Evolutionary conservation across 2,329 filamentous ascomycete genomes (phyloP).

Genomic region (Talaromyces sp.): DNA sequence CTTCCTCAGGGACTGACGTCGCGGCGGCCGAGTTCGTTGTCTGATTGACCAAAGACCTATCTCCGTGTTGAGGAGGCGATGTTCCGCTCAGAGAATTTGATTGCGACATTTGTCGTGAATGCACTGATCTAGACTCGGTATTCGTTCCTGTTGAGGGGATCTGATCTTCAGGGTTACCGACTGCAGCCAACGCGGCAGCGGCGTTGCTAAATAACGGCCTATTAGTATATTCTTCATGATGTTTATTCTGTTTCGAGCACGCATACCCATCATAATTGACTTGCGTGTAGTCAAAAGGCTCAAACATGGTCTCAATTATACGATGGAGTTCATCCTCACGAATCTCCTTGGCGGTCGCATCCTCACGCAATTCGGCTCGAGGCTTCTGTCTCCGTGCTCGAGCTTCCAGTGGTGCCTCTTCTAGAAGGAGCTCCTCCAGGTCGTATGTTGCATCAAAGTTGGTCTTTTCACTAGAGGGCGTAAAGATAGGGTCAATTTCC

Average conservation of each 20-base stretch:
- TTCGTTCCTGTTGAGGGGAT: slow-evolving; percentile 23
- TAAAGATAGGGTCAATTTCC: slow-evolving; percentile 83
- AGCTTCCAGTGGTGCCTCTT: slow-evolving; percentile 92
- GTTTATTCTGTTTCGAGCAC: neutral
- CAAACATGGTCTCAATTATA: slow-evolving; percentile 90
- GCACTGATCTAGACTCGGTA: slow-evolving; percentile 17
- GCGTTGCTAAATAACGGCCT: slow-evolving; percentile 23
- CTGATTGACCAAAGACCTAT: slow-evolving; percentile 21
- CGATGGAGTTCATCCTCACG: slow-evolving; percentile 88
- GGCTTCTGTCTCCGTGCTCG: slow-evolving; percentile 90
- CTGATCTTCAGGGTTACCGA: slow-evolving; percentile 37
- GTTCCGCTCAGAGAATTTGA: slow-evolving; percentile 27
- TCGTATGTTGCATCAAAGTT: slow-evolving; percentile 99
- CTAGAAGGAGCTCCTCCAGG: slow-evolving; percentile 83
- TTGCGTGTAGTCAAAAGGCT: slow-evolving; percentile 89
- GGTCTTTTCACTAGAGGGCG: slow-evolving; percentile 92
- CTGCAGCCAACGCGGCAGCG: slow-evolving; percentile 37
- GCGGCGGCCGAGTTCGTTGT: neutral
- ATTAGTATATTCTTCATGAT: slow-evolving; percentile 2
- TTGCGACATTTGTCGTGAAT: slow-evolving; percentile 35
- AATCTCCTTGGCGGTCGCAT: slow-evolving; percentile 92
- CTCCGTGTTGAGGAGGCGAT: slow-evolving; percentile 28
- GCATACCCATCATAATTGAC: slow-evolving; percentile 57
- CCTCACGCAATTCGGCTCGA: slow-evolving; percentile 81
- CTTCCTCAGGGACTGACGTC: slow-evolving; percentile 17